phyloP scores from a whole-genome alignment of 768 basidiomycete species.

The Leucocoprinus sp. region DNA sequence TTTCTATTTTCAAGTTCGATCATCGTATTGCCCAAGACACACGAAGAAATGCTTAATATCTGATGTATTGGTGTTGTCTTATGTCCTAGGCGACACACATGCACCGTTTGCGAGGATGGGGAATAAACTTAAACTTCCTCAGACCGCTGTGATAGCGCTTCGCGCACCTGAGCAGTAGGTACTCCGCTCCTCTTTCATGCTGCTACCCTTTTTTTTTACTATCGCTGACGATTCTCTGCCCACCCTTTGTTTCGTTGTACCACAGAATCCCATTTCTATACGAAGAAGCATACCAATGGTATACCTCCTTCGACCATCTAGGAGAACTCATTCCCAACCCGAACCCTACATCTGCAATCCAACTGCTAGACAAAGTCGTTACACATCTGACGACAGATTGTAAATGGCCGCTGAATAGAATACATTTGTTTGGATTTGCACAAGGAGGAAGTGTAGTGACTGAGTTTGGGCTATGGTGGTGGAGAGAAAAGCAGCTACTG shows the following conservation, averaged over 20 bases:
- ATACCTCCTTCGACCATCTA: conserved; percentile 68
- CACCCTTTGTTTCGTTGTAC: not conserved
- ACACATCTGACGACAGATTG: conserved; percentile 51
- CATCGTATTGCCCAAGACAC: not conserved
- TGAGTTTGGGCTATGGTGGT: conserved; percentile 56
- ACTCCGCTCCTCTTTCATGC: not conserved
- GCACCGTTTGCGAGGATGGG: conserved; percentile 71
- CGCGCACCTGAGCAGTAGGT: conserved; percentile 71
- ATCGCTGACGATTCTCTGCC: not conserved
- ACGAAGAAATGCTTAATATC: not conserved
- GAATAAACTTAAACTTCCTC: conserved; percentile 70
- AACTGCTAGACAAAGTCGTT: conserved; percentile 44
- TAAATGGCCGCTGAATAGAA: conserved; percentile 55
- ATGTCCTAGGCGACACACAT: conserved; percentile 65
- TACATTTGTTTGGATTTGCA: conserved; percentile 84
- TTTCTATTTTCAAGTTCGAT: not conserved
- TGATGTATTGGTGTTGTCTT: conserved; percentile 15
- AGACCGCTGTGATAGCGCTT: conserved; percentile 78
- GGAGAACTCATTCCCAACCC: conserved; percentile 66
- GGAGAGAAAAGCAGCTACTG: conserved; percentile 31
- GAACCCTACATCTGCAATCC: conserved; percentile 64
- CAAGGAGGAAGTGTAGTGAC: conserved; percentile 78
- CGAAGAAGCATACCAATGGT: conserved; percentile 83
- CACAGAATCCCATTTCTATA: conserved; percentile 69
- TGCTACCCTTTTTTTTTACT: not conserved